Base-by-base conservation (phyloP, 106 monocot species). In the Phalaenopsis aphrodite region DNA sequence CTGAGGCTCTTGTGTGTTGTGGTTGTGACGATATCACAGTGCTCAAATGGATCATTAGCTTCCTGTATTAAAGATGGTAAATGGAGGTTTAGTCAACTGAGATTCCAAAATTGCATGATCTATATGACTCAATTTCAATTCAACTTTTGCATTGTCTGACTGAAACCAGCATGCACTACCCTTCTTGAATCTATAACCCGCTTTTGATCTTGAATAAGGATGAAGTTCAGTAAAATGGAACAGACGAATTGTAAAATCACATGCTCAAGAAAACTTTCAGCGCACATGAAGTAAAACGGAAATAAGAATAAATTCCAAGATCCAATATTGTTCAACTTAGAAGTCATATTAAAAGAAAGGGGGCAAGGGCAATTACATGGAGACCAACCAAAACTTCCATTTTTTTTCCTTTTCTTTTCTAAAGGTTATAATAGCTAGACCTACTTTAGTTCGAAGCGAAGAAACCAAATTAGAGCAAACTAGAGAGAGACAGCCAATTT, bases 1-100 rank as follows among this genome's bases (percentile, higher is more conserved):
- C 90, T 78, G 23, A 92, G 89, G 56, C 92, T 92, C 87, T 93
- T 90, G 81, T 93, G 93, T 41, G 90, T 90, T 2, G 93, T 93
- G 52, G 93, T 93, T 23, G 93, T 93, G 55, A 93, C 93, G n/a
- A 93, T 81, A 66, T 93, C 93, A 75, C 90, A 93, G 74, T 56
- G 85, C 80, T 93, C 90, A 75, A 90, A 93, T 49, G 93, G 93
- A 69, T 89, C 75, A 12, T 75, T 79, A 75, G 86, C 93, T 93
- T 92, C 91, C 91, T 91, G 55, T 23, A 78, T 7, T 45, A 16
- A 69, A 69, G 69, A 69, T 69, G 69, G n/a, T 38, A 69, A 30
- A 39, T 69, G 69, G 39, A 12, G 11, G 4, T 12, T 69, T 69
- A 69, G 14, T 14, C 24, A 38, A 8, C 69, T 38, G 64, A 65